Base-by-base conservation (phyloP, 306 rosid species). In the Gastrolobium villosum region DNA sequence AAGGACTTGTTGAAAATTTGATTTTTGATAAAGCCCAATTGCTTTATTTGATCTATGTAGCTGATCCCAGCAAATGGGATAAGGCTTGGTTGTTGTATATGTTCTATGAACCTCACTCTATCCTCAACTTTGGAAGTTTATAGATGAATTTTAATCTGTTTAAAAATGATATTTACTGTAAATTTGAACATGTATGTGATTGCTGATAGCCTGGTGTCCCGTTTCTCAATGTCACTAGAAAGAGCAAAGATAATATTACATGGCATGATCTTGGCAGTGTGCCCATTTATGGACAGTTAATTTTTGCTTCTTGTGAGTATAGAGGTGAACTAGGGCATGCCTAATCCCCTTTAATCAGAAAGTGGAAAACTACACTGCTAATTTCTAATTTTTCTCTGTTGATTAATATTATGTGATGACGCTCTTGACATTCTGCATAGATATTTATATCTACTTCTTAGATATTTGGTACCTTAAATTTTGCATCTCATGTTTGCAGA, bases 401-500 rank as follows among this genome's bases (percentile, higher is more conserved):
- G 34, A 54, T 43, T 72, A 32, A 11, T 44, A 15, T 63, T 65
- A 10, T 43, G 41, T 59, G 43, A 63, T 57, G 45, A 48, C 11
- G 28, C 53, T 74, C 46, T 73, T 66, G 30, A 44, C 40, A 45
- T 15, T 74, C 84, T 34, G 41, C 59, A 11, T 36, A 45, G 7
- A 10, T 71, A 71, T 53, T 32, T 35, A 50, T 50, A 57, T 79
- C 46, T 53, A 73, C 11, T 35, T 26, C 36, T 11, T 36, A 13
- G 30, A 46, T 30, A 74, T 81, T 14, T 49, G 50, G 53, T 32
- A 36, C 54, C 74, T 45, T 54, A 31, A 77, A 77, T 57, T 48
- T 44, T 77, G 39, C 14, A 70, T 45, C 34, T 53, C 70, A 15
- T 64, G 44, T 45, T 61, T 78, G 77, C 88, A 81, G 84, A 59